Conservation (phyloP, 352 stramenopile species). For the Phytophthora litchii region DNA sequence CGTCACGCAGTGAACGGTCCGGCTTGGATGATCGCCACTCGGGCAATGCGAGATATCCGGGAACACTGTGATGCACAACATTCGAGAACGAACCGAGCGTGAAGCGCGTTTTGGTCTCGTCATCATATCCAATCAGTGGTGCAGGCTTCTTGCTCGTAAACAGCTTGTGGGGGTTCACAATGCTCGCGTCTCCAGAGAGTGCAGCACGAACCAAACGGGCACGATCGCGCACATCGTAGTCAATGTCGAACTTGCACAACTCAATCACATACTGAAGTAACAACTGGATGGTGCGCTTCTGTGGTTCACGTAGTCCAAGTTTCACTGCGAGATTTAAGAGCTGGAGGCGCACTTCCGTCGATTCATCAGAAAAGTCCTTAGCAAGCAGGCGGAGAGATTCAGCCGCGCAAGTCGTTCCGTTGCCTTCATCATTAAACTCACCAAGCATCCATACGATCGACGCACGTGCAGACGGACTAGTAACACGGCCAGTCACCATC, state of each 20-base stretch:
- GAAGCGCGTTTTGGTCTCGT: slow-evolving; percentile 78
- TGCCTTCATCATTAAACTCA: slow-evolving; percentile 84
- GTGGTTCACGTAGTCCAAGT: slow-evolving; percentile 75
- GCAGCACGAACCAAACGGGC: slow-evolving; percentile 85
- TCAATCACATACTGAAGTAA: slow-evolving; percentile 93
- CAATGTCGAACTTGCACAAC: slow-evolving; percentile 91
- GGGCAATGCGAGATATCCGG: slow-evolving; percentile 79
- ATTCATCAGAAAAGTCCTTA: slow-evolving; percentile 89
- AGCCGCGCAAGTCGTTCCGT: slow-evolving; percentile 66
- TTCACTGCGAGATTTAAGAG: slow-evolving; percentile 94
- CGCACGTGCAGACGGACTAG: slow-evolving; percentile 76
- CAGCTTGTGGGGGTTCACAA: slow-evolving; percentile 76
- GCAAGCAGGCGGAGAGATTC: slow-evolving; percentile 90
- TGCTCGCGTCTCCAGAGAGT: slow-evolving; percentile 57
- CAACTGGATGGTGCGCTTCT: slow-evolving; percentile 74
- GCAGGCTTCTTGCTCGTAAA: slow-evolving; percentile 84
- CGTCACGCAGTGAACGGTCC: slow-evolving; percentile 78
- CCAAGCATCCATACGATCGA: slow-evolving; percentile 94
- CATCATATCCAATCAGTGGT: slow-evolving; percentile 73
- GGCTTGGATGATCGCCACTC: slow-evolving; percentile 76
- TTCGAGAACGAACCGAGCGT: slow-evolving; percentile 88
- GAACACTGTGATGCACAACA: slow-evolving; percentile 85
- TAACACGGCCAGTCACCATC: slow-evolving; percentile 75
- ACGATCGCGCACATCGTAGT: slow-evolving; percentile 94
- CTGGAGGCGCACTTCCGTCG: slow-evolving; percentile 88